Conservation (phyloP, 306 rosid species). For the Ceratonia siliqua region DNA sequence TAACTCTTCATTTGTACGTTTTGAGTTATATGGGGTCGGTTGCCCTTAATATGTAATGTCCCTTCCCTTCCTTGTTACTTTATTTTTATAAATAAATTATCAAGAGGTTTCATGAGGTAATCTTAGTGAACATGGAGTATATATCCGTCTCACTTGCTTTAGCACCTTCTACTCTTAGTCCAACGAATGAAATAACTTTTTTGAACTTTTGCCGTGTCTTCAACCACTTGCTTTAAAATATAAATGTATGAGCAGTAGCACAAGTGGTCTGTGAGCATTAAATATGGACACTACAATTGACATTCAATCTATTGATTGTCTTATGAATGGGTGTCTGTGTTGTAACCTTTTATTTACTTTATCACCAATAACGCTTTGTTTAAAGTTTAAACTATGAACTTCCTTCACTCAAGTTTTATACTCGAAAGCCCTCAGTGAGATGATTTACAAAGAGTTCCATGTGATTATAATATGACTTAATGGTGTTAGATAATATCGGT, state of each 20-base stretch:
- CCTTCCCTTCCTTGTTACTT: background rate
- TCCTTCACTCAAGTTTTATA: background rate
- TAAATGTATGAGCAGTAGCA: background rate
- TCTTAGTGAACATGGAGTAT: background rate
- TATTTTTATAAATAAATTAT: background rate
- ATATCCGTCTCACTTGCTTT: background rate
- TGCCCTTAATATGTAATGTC: background rate
- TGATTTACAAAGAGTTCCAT: slow-evolving; percentile 4
- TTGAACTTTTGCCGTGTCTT: slow-evolving; percentile 13
- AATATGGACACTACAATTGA: background rate
- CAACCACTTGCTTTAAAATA: background rate
- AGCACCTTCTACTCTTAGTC: background rate
- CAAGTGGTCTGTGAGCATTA: background rate
- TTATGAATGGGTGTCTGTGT: background rate
- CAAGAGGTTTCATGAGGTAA: background rate
- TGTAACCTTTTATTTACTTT: background rate
- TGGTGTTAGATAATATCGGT: background rate
- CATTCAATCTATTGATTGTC: background rate
- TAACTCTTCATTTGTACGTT: background rate
- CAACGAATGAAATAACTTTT: background rate
- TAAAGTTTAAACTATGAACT: slow-evolving; percentile 8
- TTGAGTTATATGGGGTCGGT: background rate
- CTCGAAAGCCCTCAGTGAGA: slow-evolving; percentile 15
- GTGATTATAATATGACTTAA: background rate
- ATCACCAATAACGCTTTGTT: background rate